These are phyloP conservation scores for Multifurca ochricompacta DNA, from an alignment of 768 basidiomycete species.

Conservation along the genomic window DNA sequence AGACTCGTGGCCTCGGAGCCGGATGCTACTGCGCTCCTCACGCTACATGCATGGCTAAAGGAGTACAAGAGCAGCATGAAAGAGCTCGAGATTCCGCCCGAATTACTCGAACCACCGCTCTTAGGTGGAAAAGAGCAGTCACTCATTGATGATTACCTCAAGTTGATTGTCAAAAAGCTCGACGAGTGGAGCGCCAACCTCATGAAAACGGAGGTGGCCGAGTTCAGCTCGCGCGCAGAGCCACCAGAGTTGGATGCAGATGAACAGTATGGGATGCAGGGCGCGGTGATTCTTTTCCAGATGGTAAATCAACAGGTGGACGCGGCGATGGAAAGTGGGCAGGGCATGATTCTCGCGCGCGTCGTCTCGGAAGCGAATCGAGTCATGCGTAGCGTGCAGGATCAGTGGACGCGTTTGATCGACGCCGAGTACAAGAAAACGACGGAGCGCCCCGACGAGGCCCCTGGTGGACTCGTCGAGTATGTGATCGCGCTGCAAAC, in stretches of 20 bases:
- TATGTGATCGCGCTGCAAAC: slow-evolving; percentile 96
- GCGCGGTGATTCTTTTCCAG: slow-evolving; percentile 92
- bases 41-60: slow-evolving; percentile 90
- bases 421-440: slow-evolving; percentile 85
- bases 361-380: slow-evolving; percentile 84
- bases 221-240: slow-evolving; percentile 74
- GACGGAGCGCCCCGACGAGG: slow-evolving; percentile 80
- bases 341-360: slow-evolving; percentile 85
- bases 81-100: slow-evolving; percentile 76
- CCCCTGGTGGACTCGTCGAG: slow-evolving; percentile 83
- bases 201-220: slow-evolving; percentile 82
- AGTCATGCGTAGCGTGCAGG: slow-evolving; percentile 84
- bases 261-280: slow-evolving; percentile 81
- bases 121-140: slow-evolving; percentile 90
- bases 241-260: slow-evolving; percentile 88
- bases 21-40: slow-evolving; percentile 82
- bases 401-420: slow-evolving; percentile 77
- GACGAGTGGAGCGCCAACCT: slow-evolving; percentile 96
- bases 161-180: slow-evolving; percentile 86
- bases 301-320: slow-evolving; percentile 98
- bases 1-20: slow-evolving; percentile 63
- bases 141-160: slow-evolving; percentile 92
- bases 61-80: slow-evolving; percentile 95
- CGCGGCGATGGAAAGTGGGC: slow-evolving; percentile 89
- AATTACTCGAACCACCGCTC: slow-evolving; percentile 81